Base-by-base conservation (phyloP, 768 basidiomycete species). In the Tylopilus rubrobrunneus region DNA sequence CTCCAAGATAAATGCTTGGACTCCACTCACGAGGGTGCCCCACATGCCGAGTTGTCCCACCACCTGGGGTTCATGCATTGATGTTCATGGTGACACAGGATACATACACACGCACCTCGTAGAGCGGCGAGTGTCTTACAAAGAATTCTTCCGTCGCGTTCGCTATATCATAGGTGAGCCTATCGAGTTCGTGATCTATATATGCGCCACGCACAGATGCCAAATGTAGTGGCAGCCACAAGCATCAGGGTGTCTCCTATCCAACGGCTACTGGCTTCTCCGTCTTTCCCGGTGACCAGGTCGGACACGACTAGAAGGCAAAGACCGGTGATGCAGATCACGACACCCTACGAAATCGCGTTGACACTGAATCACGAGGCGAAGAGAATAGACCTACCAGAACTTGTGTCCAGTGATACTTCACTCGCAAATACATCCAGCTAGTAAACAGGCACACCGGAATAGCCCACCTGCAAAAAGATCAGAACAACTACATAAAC, bases 111-210 rank as follows among this genome's bases (percentile, higher is more conserved):
- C 61, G 4, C 36, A 78, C 84, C 73, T 93, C 92, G 62, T 91
- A 92, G 33, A 94, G 73, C 3, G 91, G 92, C 9, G 83, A 78
- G 52, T 76, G 81, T 53, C 91, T 81, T 37, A 93, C 92, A 57
- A 93, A 83, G 67, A 88, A 89, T 62, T 93, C 92, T 67, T 94
- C 92, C 0, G 89, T 90, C 8, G 92, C 87, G 56, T 93, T 93
- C 17, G 87, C 90, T 92, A 61, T 40, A 25, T 6, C 37, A 51
- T 12, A 39, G n/a, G 54, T 52, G 60, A 61, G 46, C 45, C 36
- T n/a, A 9, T 19, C 10, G 5, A 12, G 7, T 36, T 7, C 37
- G 7, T 6, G 27, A 19, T 1, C 8, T n/a, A 39, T 28, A 17
- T 15, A 47, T 37, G 21, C 29, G 17, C 34, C 9, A 80, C 85